These are phyloP conservation scores for Paraphaeosphaeria minitans DNA, from an alignment of 2,329 filamentous ascomycete genomes.

Conservation along the genomic window DNA sequence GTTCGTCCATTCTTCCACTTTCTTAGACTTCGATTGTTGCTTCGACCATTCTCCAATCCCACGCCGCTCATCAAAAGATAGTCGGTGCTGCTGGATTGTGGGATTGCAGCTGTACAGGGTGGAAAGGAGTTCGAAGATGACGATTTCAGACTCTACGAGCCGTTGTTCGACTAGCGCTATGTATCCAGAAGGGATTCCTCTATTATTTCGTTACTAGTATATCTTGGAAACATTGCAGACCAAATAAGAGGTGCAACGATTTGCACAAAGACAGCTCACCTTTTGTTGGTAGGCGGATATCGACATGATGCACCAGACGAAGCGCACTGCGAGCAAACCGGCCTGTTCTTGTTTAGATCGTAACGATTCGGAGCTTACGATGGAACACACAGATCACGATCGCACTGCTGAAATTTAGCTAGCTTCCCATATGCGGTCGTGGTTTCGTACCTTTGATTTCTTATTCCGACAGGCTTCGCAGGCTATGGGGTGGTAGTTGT, in stretches of 20 bases:
- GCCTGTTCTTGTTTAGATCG: slow-evolving; percentile 2
- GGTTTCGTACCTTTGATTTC: slow-evolving; percentile 28
- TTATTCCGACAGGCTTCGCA: slow-evolving; percentile 34
- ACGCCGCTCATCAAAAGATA: slow-evolving; percentile 15
- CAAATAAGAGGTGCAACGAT: too few species aligned
- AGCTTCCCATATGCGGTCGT: neutral
- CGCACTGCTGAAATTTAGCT: slow-evolving; percentile 21
- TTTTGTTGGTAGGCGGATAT: slow-evolving; percentile 30
- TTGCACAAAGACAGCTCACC: slow-evolving; percentile 9
- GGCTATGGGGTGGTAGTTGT: slow-evolving; percentile 26
- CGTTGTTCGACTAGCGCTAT: slow-evolving; percentile 28
- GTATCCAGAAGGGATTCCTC: slow-evolving; percentile 32
- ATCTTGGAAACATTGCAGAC: neutral
- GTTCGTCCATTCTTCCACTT: slow-evolving; percentile 29
- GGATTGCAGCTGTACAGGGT: slow-evolving; percentile 18
- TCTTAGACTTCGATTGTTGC: slow-evolving; percentile 25
- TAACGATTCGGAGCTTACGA: neutral
- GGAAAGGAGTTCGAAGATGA: slow-evolving; percentile 25
- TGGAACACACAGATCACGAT: slow-evolving; percentile 20
- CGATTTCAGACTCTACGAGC: slow-evolving; percentile 28
- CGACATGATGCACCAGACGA: slow-evolving; percentile 16
- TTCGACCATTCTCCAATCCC: slow-evolving; percentile 14
- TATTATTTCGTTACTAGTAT: slow-evolving; percentile 5
- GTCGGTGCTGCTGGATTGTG: slow-evolving; percentile 13
- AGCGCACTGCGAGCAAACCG: slow-evolving; percentile 27